Conservation (phyloP, 129 eudicot species). For the Flaveria robusta region DNA sequence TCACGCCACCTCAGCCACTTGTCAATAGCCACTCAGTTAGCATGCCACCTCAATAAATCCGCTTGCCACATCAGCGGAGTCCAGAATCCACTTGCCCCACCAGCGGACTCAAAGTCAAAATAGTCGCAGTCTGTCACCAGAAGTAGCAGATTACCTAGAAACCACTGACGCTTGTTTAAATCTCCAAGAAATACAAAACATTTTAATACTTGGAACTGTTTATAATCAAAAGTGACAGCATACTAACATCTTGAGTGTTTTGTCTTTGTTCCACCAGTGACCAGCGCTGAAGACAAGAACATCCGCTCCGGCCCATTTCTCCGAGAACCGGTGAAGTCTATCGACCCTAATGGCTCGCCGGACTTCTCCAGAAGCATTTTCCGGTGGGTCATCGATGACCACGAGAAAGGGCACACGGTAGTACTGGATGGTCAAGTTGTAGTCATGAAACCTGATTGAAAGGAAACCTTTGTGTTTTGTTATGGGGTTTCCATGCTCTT, state of each 20-base stretch:
- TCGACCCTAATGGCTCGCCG: constrained; percentile 65
- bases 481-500: constrained; percentile 72
- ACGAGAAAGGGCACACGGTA: constrained; percentile 81
- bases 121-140: no score
- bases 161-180: no score
- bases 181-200: no score
- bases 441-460: constrained; percentile 67
- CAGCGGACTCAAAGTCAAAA: no score
- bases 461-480: constrained; percentile 87
- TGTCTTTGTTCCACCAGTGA: constrained; percentile 93
- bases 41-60: no score
- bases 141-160: no score
- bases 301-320: constrained; percentile 70
- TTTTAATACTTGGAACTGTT: no score
- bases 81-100: no score
- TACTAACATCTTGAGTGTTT: constrained; percentile 63
- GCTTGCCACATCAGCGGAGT: no score
- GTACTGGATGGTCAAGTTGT: constrained; percentile 70
- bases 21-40: no score
- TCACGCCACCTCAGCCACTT: no score
- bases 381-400: constrained; percentile 54
- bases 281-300: constrained; percentile 78
- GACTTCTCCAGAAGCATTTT: constrained; percentile 55
- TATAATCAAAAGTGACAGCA: background rate
- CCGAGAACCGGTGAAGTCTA: constrained; percentile 61